Evolutionary conservation across 1,139 yeast species (phyloP).

Genomic region (Suhomyces anneliseae): DNA sequence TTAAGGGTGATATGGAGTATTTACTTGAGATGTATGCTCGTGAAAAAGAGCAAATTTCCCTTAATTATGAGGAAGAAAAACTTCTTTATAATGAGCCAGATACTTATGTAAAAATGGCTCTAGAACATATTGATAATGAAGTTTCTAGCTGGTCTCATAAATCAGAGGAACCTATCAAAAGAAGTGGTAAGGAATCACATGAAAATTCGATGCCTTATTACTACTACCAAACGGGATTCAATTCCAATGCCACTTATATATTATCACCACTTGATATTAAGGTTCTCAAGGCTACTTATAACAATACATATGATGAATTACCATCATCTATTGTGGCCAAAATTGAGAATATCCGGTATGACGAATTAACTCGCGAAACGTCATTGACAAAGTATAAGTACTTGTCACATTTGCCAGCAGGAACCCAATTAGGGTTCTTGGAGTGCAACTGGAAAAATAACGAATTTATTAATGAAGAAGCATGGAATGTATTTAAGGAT

Average conservation of each 20-base stretch:
- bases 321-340: slow-evolving; percentile 64
- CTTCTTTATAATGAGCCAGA: slow-evolving; percentile 61
- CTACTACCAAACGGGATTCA: slow-evolving; percentile 74
- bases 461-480: slow-evolving; percentile 45
- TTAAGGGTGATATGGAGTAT: slow-evolving; percentile 62
- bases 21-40: slow-evolving; percentile 51
- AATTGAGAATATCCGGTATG: slow-evolving; percentile 69
- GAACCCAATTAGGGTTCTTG: slow-evolving; percentile 78
- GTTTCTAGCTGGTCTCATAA: slow-evolving; percentile 37
- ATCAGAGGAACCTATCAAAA: slow-evolving; percentile 11
- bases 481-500: slow-evolving; percentile 54
- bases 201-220: slow-evolving; percentile 22
- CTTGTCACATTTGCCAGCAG: slow-evolving; percentile 77
- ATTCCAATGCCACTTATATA: slow-evolving; percentile 63
- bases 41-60: slow-evolving; percentile 53
- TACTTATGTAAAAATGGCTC: slow-evolving; percentile 56
- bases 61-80: slow-evolving; percentile 55
- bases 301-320: slow-evolving; percentile 55
- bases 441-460: slow-evolving; percentile 78
- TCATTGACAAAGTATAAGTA: slow-evolving; percentile 68
- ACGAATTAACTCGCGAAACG: slow-evolving; percentile 54
- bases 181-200: not conserved
- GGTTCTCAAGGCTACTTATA: slow-evolving; percentile 64
- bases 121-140: slow-evolving; percentile 50
- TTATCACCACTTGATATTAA: slow-evolving; percentile 79